A percentile compares a stretch with the other conserved stretches of the same genome.
Conservation (phyloP, 257 asterid species). For the Mentha longifolia region DNA sequence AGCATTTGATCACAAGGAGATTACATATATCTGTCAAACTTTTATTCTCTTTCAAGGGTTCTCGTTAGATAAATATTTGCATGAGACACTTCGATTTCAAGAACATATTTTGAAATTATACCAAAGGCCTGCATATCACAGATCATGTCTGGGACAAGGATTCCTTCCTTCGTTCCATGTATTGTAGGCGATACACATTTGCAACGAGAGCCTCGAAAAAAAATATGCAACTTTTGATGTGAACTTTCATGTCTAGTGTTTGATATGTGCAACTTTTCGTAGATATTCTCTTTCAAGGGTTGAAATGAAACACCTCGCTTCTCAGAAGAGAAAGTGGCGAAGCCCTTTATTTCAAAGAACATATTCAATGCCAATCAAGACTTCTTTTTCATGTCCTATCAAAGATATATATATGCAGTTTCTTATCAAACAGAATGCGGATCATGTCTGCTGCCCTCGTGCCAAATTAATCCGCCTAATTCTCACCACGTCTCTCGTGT, state of each 20-base stretch:
- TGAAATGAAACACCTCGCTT: constrained; percentile 16
- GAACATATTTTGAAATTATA: constrained; percentile 44
- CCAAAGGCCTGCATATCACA: constrained; percentile 11
- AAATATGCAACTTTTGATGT: not conserved
- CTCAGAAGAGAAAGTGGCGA: constrained; percentile 31
- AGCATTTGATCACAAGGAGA: constrained; percentile 21
- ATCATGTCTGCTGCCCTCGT: constrained; percentile 22
- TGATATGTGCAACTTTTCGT: constrained; percentile 6
- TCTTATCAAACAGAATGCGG: constrained; percentile 17
- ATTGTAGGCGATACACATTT: not conserved
- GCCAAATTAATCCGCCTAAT: not conserved
- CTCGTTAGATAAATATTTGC: constrained; percentile 15
- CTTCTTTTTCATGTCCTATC: constrained; percentile 25
- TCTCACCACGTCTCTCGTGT: too few species aligned
- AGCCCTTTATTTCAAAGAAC: constrained; percentile 41
- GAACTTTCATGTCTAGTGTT: not conserved
- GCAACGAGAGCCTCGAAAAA: not conserved
- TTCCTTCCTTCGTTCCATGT: not conserved
- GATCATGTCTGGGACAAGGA: constrained; percentile 40
- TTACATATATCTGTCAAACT: constrained; percentile 3
- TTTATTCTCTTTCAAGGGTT: constrained; percentile 40
- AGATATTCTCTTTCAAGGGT: constrained; percentile 41
- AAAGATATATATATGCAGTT: constrained; percentile 7
- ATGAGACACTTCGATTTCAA: constrained; percentile 31
- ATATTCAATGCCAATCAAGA: constrained; percentile 41